Evolutionary conservation across 805 yeast genomes (phyloP).

Genomic region (Lachancea sp.): DNA sequence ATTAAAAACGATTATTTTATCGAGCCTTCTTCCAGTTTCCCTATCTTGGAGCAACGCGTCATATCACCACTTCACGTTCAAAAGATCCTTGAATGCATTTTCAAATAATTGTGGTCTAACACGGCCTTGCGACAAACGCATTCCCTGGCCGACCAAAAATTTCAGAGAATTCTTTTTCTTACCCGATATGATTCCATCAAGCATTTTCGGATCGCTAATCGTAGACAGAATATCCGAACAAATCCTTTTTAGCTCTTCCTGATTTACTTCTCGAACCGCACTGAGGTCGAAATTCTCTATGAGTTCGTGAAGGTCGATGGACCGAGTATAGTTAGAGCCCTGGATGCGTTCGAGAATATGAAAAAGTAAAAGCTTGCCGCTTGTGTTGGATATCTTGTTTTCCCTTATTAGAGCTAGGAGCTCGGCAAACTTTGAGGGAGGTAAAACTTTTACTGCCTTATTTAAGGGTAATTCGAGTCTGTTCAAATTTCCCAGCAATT

Average conservation of each 20-base stretch:
- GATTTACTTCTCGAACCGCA: conserved; percentile 29
- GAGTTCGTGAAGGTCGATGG: conserved; percentile 35
- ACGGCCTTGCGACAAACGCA: conserved; percentile 70
- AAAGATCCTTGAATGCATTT: conserved; percentile 27
- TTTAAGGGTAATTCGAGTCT: conserved; percentile 37
- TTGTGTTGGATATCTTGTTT: conserved; percentile 49
- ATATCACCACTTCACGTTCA: conserved; percentile 16
- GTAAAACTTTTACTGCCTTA: conserved; percentile 31
- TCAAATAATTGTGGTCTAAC: conserved; percentile 35
- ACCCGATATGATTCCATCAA: conserved; percentile 49
- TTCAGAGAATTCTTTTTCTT: conserved; percentile 61
- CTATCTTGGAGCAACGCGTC: too few species aligned
- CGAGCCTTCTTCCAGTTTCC: too few species aligned
- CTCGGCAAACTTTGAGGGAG: conserved; percentile 45
- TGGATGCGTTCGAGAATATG: conserved; percentile 47
- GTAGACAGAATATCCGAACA: conserved; percentile 42
- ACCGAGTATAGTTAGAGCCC: conserved; percentile 12
- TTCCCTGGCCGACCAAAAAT: conserved; percentile 74
- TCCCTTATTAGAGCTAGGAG: conserved; percentile 47
- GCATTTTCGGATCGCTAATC: conserved; percentile 44
- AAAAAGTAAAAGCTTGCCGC: conserved; percentile 58
- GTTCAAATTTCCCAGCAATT: conserved; percentile 62
- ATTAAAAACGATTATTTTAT: background rate
- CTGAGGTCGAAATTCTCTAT: conserved; percentile 50
- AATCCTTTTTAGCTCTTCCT: conserved; percentile 34